Percentiles rank a stretch among this genome's conserved stretches.
These are phyloP conservation scores for Cryptococcus maquisensis DNA, from an alignment of 1,284 basidiomycete genomes.

Conservation along the genomic window DNA sequence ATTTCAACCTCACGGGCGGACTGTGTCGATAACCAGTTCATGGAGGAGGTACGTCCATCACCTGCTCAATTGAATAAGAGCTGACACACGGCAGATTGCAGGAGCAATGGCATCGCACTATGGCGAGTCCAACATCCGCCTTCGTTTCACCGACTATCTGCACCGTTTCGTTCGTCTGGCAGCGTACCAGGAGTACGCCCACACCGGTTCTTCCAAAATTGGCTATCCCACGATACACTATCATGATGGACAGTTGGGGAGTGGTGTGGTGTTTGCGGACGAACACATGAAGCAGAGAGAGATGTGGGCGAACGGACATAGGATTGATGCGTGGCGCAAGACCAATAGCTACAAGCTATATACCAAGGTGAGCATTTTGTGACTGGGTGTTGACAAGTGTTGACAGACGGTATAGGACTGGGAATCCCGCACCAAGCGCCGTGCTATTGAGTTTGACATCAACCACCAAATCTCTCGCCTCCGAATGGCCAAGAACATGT, in stretches of 20 bases:
- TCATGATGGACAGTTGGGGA: slow-evolving; percentile 55
- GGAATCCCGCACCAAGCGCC: slow-evolving; percentile 50
- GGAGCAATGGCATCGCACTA: slow-evolving; percentile 67
- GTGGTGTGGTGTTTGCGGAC: slow-evolving; percentile 65
- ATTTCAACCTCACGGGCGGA: slow-evolving; percentile 55
- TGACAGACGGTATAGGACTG: slow-evolving; percentile 54
- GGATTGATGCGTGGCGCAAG: slow-evolving; percentile 75
- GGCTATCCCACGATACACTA: slow-evolving; percentile 54
- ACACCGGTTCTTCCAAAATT: slow-evolving; percentile 61
- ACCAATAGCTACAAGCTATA: slow-evolving; percentile 64
- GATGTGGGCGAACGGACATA: slow-evolving; percentile 61
- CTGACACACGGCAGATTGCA: slow-evolving; percentile 54
- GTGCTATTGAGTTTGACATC: slow-evolving; percentile 65
- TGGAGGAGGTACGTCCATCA: slow-evolving; percentile 70
- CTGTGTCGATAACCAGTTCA: slow-evolving; percentile 74
- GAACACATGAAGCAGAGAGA: slow-evolving; percentile 60
- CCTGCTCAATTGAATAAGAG: neutral
- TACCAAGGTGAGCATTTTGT: slow-evolving; percentile 53
- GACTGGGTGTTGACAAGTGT: neutral
- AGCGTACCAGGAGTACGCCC: slow-evolving; percentile 72
- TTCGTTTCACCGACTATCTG: slow-evolving; percentile 72
- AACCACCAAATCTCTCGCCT: slow-evolving; percentile 68
- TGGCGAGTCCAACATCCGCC: slow-evolving; percentile 71
- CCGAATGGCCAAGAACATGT: slow-evolving; percentile 59
- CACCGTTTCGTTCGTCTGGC: slow-evolving; percentile 68